phyloP scores from a whole-genome alignment of 257 asterid genomes.

The Phtheirospermum japonicum region DNA sequence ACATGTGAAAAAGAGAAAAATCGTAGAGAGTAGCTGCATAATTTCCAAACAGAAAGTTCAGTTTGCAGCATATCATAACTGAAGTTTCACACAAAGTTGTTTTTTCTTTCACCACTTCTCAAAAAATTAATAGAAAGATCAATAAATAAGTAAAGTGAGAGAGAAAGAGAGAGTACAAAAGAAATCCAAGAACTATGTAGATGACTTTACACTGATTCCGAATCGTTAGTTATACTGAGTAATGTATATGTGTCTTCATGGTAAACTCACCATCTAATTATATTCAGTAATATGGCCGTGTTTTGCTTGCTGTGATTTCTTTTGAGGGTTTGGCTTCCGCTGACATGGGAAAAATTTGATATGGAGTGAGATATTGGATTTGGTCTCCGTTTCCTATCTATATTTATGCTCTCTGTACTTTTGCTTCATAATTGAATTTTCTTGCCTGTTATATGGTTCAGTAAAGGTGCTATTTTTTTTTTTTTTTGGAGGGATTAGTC shows the following conservation, averaged over 20 bases:
- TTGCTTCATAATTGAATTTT: slow-evolving; percentile 16
- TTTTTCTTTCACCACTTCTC: neutral
- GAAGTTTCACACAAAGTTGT: slow-evolving; percentile 4
- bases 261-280: neutral
- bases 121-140: neutral
- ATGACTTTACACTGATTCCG: neutral
- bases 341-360: neutral
- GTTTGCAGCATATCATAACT: slow-evolving; percentile 13
- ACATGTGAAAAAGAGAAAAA: slow-evolving; percentile 9
- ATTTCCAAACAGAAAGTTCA: slow-evolving; percentile 6
- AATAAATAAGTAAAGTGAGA: neutral
- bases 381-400: slow-evolving; percentile 5
- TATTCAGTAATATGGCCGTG: neutral
- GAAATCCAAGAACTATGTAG: neutral
- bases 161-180: neutral
- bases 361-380: slow-evolving; percentile 2
- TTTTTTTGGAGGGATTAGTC: slow-evolving; percentile 18
- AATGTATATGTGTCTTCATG: neutral
- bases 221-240: neutral
- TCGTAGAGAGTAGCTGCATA: neutral
- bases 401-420: neutral
- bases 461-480: slow-evolving; percentile 1
- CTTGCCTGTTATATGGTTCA: slow-evolving; percentile 7
- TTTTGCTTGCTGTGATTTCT: slow-evolving; percentile 10
- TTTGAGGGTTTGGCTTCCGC: slow-evolving; percentile 5